These are phyloP conservation scores for Blastocystis sp. DNA, from an alignment of 352 stramenopile genomes.

Conservation along the genomic window DNA sequence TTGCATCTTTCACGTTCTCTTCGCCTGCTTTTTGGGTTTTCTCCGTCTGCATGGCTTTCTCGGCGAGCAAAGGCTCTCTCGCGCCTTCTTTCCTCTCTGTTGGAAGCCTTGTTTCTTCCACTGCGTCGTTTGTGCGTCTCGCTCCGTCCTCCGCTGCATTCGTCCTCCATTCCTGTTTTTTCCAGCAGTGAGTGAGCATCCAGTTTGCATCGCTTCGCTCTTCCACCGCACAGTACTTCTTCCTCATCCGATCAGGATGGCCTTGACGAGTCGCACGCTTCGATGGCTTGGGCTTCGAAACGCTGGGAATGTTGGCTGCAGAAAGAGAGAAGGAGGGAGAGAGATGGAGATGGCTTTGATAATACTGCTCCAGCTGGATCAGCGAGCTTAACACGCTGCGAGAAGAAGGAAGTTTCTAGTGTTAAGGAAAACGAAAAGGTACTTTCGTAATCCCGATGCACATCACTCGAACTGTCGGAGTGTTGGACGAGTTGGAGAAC, in stretches of 20 bases:
- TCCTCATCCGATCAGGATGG: neutral
- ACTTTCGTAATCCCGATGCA: conserved; percentile 27
- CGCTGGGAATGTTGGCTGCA: neutral
- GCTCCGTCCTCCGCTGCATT: neutral
- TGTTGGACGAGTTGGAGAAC: neutral
- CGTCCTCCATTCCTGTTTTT: neutral
- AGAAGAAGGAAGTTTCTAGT: neutral
- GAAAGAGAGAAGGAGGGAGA: neutral
- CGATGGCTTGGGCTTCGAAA: neutral
- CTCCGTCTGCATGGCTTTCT: neutral
- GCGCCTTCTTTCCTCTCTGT: neutral
- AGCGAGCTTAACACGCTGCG: neutral
- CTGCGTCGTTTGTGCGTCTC: neutral
- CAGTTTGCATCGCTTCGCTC: neutral
- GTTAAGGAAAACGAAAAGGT: neutral
- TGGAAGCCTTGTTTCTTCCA: neutral
- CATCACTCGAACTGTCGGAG: neutral
- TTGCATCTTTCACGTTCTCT: neutral
- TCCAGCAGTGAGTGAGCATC: neutral
- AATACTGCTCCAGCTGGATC: neutral
- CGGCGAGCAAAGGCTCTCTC: neutral
- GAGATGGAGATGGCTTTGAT: neutral
- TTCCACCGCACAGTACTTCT: neutral
- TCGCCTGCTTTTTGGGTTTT: neutral
- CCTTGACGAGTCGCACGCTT: neutral